Conservation (phyloP, 2,329 filamentous ascomycete genomes). For the Coleophoma eucalyptorum region DNA sequence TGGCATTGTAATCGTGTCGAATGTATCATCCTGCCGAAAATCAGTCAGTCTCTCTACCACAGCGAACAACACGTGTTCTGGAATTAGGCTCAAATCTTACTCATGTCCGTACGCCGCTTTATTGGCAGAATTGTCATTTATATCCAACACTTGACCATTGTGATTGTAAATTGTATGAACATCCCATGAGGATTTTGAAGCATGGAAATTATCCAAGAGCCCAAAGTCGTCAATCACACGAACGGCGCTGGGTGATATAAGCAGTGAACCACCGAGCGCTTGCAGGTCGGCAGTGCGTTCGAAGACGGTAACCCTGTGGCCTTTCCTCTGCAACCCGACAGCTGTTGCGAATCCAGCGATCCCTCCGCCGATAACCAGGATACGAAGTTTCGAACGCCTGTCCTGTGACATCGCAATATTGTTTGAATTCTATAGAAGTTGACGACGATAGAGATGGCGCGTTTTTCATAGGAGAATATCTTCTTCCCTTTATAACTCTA, state of each 20-base stretch:
- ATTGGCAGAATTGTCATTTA: background rate
- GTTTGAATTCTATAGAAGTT: too few species aligned
- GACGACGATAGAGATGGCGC: too few species aligned
- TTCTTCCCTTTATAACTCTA: too few species aligned
- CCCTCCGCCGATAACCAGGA: conserved; percentile 29
- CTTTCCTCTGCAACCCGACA: conserved; percentile 22
- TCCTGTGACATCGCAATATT: too few species aligned
- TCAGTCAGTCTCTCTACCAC: background rate
- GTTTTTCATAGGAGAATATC: too few species aligned
- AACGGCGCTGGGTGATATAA: conserved; percentile 31
- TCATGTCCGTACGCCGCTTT: background rate
- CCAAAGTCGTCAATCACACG: conserved; percentile 25
- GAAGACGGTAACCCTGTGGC: conserved; percentile 21
- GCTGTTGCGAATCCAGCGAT: conserved; percentile 27
- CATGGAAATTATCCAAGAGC: conserved; percentile 2
- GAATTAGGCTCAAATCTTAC: background rate
- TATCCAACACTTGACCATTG: background rate
- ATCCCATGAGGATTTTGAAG: too few species aligned
- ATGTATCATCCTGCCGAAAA: conserved; percentile 1
- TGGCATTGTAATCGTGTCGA: too few species aligned
- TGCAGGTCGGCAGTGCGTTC: conserved; percentile 27
- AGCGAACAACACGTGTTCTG: background rate
- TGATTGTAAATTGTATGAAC: background rate
- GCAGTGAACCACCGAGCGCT: conserved; percentile 36
- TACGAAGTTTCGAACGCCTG: too few species aligned